Evolutionary conservation across 2,329 filamentous ascomycete genomes (phyloP).

Genomic region (Epichloe sibirici): DNA sequence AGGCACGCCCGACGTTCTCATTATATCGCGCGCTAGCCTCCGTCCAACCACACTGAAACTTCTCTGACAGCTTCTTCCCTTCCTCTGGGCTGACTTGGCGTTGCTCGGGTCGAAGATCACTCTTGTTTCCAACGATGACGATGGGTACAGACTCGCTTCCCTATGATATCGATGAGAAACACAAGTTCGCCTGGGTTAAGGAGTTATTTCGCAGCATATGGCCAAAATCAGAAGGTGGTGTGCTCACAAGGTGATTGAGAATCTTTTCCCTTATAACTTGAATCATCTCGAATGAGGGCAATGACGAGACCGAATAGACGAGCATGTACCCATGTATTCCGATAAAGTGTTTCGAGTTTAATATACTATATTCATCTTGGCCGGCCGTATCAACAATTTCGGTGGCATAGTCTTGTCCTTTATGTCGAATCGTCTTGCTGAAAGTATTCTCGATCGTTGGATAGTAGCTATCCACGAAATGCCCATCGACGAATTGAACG

Average conservation of each 20-base stretch:
- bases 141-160: slow-evolving; percentile 87
- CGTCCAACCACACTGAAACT: slow-evolving; percentile 86
- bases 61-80: slow-evolving; percentile 71
- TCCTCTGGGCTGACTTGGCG: slow-evolving; percentile 81
- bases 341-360: slow-evolving; percentile 98
- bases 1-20: slow-evolving; percentile 84
- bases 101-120: slow-evolving; percentile 82
- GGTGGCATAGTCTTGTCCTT: slow-evolving; percentile 84
- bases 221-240: slow-evolving; percentile 5
- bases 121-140: slow-evolving; percentile 95
- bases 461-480: slow-evolving; percentile 98
- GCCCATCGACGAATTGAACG: slow-evolving; percentile 91
- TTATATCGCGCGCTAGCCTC: slow-evolving; percentile 92
- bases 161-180: slow-evolving; percentile 28
- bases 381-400: slow-evolving; percentile 98
- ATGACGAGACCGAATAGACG: slow-evolving; percentile 91
- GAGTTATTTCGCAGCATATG: not conserved
- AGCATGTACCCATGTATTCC: slow-evolving; percentile 98
- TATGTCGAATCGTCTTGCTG: slow-evolving; percentile 86
- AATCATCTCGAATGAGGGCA: slow-evolving; percentile 95
- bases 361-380: slow-evolving; percentile 97
- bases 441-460: slow-evolving; percentile 99
- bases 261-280: slow-evolving; percentile 95
- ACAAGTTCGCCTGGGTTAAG: no score
- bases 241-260: slow-evolving; percentile 75